phyloP scores from a whole-genome alignment of 345 rosid species.

The Anastatica hierochuntica region DNA sequence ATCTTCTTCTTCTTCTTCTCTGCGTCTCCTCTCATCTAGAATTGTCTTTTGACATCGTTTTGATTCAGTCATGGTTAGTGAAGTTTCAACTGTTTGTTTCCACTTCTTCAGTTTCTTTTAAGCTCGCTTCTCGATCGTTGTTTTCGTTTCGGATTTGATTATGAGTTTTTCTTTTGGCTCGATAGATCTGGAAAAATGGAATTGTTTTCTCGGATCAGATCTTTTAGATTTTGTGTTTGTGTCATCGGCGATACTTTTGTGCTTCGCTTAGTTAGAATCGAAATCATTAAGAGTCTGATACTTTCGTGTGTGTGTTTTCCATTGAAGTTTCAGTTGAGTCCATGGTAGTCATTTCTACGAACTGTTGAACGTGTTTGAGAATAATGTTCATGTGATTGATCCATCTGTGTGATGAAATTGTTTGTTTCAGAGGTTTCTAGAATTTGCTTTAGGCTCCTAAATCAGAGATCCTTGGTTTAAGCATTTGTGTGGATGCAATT shows the following conservation, averaged over 20 bases:
- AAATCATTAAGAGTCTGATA: neutral
- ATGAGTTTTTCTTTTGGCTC: neutral
- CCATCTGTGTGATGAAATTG: neutral
- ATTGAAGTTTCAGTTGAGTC: neutral
- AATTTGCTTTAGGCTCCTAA: neutral
- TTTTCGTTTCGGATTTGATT: neutral
- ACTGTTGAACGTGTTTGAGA: too few relatives aligned
- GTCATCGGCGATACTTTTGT: neutral
- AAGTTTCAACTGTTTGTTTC: too few relatives aligned
- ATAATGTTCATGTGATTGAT: neutral
- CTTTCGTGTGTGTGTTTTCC: neutral
- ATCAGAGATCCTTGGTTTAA: neutral
- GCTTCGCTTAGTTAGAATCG: too few relatives aligned
- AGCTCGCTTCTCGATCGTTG: conserved; percentile 3
- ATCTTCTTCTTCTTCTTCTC: neutral
- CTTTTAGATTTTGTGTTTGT: conserved; percentile 20
- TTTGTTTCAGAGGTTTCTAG: neutral
- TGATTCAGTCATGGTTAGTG: conserved; percentile 28
- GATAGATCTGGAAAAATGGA: conserved; percentile 20
- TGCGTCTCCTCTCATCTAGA: neutral
- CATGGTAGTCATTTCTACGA: too few relatives aligned
- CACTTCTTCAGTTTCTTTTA: too few relatives aligned
- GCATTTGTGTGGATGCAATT: too few relatives aligned
- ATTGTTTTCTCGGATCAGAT: conserved; percentile 11
- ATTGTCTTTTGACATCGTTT: neutral